These are phyloP conservation scores for Cnidoscolus chayamansa DNA, from an alignment of 441 rosid genomes.

Conservation along the genomic window DNA sequence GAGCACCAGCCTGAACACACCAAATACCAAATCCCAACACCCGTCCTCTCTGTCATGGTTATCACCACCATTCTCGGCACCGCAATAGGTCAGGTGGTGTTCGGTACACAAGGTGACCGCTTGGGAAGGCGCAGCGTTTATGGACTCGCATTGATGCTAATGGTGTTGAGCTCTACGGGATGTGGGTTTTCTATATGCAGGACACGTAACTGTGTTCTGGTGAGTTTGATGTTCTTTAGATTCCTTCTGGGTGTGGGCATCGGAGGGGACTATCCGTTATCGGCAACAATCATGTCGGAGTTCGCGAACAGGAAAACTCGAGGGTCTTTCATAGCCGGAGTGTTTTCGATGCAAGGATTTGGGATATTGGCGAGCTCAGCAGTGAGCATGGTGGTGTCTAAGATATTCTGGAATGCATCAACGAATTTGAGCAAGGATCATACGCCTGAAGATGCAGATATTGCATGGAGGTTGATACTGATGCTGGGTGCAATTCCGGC, in stretches of 20 bases:
- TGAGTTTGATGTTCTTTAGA: constrained; percentile 46
- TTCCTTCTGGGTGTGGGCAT: constrained; percentile 58
- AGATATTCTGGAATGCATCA: constrained; percentile 32
- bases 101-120: constrained; percentile 63
- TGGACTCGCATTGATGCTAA: constrained; percentile 52
- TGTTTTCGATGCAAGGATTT: constrained; percentile 71
- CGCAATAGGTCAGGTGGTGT: constrained; percentile 50
- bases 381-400: constrained; percentile 48
- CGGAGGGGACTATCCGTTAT: constrained; percentile 70
- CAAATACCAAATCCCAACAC: constrained; percentile 20
- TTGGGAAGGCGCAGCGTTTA: constrained; percentile 60
- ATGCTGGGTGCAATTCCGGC: constrained; percentile 53
- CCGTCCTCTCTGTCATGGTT: constrained; percentile 32
- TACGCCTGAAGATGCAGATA: constrained; percentile 47
- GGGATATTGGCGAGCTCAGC: constrained; percentile 56
- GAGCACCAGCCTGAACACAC: not conserved
- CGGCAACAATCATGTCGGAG: constrained; percentile 78
- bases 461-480: constrained; percentile 55
- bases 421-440: not conserved
- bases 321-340: constrained; percentile 63
- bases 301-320: constrained; percentile 67
- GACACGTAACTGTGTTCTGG: constrained; percentile 39
- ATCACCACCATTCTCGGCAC: constrained; percentile 55
- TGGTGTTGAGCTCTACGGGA: constrained; percentile 55
- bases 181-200: constrained; percentile 67